Conservation (phyloP, 1,284 basidiomycete genomes). For the Trametes pubescens region DNA sequence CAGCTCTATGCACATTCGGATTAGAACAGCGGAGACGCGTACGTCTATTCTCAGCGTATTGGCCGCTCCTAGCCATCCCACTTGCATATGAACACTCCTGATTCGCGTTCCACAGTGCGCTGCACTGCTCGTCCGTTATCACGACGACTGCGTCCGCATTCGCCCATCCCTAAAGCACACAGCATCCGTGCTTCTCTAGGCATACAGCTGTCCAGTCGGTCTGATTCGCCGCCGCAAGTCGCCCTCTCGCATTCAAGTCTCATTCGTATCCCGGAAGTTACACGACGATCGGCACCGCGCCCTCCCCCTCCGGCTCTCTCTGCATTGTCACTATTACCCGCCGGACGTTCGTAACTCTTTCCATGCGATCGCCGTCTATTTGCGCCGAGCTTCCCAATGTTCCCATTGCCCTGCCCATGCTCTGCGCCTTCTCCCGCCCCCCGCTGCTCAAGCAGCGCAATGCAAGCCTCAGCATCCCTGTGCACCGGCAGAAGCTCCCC, state of each 20-base stretch:
- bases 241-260: not conserved
- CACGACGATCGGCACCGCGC: slow-evolving; percentile 16
- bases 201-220: slow-evolving; percentile 1
- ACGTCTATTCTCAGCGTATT: slow-evolving; percentile 11
- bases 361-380: slow-evolving; percentile 16
- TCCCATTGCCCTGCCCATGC: not conserved
- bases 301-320: not conserved
- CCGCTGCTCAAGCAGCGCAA: not conserved
- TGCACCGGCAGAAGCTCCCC: not conserved
- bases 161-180: slow-evolving; percentile 15
- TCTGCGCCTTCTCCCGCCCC: not conserved
- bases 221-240: slow-evolving; percentile 5
- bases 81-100: slow-evolving; percentile 18
- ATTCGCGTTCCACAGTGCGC: slow-evolving; percentile 16
- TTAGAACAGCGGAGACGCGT: slow-evolving; percentile 13
- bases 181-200: not conserved
- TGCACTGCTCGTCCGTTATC: slow-evolving; percentile 14
- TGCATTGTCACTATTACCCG: slow-evolving; percentile 1
- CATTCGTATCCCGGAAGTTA: not conserved
- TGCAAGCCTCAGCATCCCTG: not conserved
- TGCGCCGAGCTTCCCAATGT: slow-evolving; percentile 8
- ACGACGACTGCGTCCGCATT: slow-evolving; percentile 7
- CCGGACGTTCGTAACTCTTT: slow-evolving; percentile 11
- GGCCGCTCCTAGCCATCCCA: slow-evolving; percentile 17
- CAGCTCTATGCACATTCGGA: slow-evolving; percentile 19